Evolutionary conservation across 2,329 filamentous ascomycete genomes (phyloP).

Genomic region (Cytospora piceae): DNA sequence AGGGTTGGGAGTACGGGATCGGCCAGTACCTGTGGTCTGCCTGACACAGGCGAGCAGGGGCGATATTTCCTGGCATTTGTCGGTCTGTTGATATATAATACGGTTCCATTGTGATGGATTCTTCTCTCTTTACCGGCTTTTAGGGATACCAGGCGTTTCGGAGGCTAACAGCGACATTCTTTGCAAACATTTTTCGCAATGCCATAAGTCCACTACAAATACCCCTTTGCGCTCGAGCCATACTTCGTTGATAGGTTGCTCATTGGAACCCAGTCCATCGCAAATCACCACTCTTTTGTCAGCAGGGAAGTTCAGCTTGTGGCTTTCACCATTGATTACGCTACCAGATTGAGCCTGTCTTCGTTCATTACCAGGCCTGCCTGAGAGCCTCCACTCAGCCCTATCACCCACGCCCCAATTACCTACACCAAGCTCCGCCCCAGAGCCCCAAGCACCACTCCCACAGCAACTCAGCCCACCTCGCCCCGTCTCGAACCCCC

Average conservation of each 20-base stretch:
- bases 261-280: neutral
- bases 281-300: neutral
- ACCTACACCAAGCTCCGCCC: neutral
- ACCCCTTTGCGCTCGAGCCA: neutral
- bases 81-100: neutral
- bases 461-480: neutral
- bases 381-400: neutral
- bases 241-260: neutral
- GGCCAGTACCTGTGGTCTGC: neutral
- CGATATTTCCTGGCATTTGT: neutral
- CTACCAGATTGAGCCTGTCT: neutral
- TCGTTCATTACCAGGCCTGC: neutral
- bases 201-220: neutral
- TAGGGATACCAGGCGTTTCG: slow-evolving; percentile 20
- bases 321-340: neutral
- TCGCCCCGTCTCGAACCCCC: neutral
- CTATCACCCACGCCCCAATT: neutral
- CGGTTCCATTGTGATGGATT: neutral
- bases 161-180: neutral
- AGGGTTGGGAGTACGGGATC: neutral
- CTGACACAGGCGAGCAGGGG: neutral
- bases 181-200: neutral
- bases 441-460: too few species aligned
- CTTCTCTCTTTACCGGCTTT: neutral
- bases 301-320: neutral